Conservation (phyloP, 2,329 filamentous ascomycete genomes). For the Penicillium sp. region DNA sequence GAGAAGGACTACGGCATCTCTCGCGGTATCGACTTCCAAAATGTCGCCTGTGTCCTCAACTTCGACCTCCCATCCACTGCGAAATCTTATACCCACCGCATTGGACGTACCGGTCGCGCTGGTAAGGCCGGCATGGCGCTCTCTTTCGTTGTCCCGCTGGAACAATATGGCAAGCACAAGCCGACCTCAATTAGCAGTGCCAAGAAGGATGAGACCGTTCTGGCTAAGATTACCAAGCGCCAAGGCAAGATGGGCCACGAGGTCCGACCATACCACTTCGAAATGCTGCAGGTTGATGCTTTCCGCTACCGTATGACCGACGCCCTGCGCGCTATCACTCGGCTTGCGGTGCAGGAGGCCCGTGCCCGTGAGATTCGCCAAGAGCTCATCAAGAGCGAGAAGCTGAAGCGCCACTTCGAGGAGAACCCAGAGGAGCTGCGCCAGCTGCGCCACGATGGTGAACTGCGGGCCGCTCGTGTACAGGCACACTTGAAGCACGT, state of each 20-base stretch:
- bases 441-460: conserved; percentile 86
- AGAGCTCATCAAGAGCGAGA: conserved; percentile 90
- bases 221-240: conserved; percentile 75
- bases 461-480: conserved; percentile 77
- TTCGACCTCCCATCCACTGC: conserved; percentile 89
- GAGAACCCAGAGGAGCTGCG: conserved; percentile 89
- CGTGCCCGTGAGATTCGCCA: conserved; percentile 82
- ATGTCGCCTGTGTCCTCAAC: conserved; percentile 92
- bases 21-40: conserved; percentile 93
- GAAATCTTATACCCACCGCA: conserved; percentile 95
- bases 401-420: conserved; percentile 92
- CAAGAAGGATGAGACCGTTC: conserved; percentile 80
- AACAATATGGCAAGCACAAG: conserved; percentile 84
- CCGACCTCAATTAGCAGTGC: conserved; percentile 74
- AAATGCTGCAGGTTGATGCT: conserved; percentile 89
- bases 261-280: conserved; percentile 88
- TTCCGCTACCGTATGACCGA: conserved; percentile 96
- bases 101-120: conserved; percentile 88
- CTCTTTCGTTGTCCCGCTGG: conserved; percentile 86
- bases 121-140: conserved; percentile 91
- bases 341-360: conserved; percentile 85
- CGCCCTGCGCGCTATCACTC: conserved; percentile 84
- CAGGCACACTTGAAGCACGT: conserved; percentile 92
- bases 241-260: conserved; percentile 78
- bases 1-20: conserved; percentile 95